Evolutionary conservation across 495 filamentous ascomycete genomes (phyloP).

Genomic region (Penicillium turbatum): DNA sequence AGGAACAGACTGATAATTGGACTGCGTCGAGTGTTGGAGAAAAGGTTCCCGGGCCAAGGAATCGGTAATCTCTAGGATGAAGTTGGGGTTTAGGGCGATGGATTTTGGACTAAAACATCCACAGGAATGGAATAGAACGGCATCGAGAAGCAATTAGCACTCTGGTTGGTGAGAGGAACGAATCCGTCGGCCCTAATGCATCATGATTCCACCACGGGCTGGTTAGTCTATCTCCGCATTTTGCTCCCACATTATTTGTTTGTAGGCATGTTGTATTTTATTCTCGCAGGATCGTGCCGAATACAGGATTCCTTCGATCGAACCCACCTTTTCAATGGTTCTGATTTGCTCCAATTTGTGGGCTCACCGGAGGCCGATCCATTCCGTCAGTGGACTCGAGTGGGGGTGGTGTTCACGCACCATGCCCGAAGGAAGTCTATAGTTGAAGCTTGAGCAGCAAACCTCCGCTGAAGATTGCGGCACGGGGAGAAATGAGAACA

Average conservation of each 20-base stretch:
- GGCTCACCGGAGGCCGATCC: slow-evolving; percentile 1
- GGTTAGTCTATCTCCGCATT: slow-evolving; percentile 8
- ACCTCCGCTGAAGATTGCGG: slow-evolving; percentile 8
- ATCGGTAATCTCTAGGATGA: neutral
- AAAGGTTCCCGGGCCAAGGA: neutral
- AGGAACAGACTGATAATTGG: slow-evolving; percentile 2
- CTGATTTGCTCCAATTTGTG: neutral
- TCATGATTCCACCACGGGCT: neutral
- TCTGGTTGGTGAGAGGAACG: neutral
- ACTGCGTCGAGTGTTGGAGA: neutral
- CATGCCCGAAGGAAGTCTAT: neutral
- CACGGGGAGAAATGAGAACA: neutral
- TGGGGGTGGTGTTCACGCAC: neutral
- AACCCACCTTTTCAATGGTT: neutral
- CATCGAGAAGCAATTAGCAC: neutral
- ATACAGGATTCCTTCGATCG: neutral
- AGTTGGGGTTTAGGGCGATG: neutral
- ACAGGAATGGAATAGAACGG: neutral
- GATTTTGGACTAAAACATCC: neutral
- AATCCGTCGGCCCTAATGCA: neutral
- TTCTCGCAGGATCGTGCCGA: slow-evolving; percentile 1
- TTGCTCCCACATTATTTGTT: neutral
- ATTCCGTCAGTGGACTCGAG: slow-evolving; percentile 2
- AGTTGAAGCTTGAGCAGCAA: neutral
- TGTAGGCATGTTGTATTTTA: too few species aligned